These are phyloP conservation scores for Arthrinium phaeospermum DNA, from an alignment of 2,329 filamentous ascomycete genomes.

Conservation along the genomic window DNA sequence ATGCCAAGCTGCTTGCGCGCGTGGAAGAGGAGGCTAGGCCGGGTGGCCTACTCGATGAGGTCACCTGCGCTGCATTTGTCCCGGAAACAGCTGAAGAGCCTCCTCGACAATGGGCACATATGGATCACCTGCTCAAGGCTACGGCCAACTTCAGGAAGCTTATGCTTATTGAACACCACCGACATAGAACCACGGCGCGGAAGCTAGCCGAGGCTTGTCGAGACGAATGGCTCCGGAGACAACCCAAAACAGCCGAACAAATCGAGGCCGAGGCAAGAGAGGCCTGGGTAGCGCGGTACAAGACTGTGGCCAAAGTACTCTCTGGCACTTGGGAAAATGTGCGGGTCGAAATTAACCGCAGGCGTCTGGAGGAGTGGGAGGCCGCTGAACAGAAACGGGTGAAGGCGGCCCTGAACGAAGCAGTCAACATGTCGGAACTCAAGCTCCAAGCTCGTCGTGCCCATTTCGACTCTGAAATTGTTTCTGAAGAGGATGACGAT, in stretches of 20 bases:
- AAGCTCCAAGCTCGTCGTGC: conserved; percentile 68
- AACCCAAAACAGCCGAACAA: conserved; percentile 80
- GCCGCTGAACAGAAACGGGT: conserved; percentile 67
- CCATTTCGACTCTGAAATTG: conserved; percentile 58
- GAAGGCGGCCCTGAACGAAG: conserved; percentile 74
- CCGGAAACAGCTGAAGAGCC: conserved; percentile 77
- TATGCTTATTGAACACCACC: conserved; percentile 77
- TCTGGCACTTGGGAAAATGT: conserved; percentile 70
- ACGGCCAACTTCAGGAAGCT: conserved; percentile 81
- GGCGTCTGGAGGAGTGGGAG: conserved; percentile 66
- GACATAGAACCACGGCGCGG: conserved; percentile 79
- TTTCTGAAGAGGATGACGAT: conserved; percentile 48
- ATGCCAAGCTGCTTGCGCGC: conserved; percentile 71
- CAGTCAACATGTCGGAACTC: conserved; percentile 73
- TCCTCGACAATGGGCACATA: conserved; percentile 80
- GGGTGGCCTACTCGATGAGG: conserved; percentile 75
- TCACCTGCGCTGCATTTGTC: conserved; percentile 73
- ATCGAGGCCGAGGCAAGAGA: conserved; percentile 78
- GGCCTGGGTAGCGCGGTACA: conserved; percentile 71
- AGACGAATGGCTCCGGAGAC: conserved; percentile 75
- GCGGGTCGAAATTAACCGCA: conserved; percentile 63
- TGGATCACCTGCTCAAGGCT: conserved; percentile 83
- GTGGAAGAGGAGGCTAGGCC: conserved; percentile 76
- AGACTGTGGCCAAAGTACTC: conserved; percentile 67
- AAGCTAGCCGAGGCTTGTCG: conserved; percentile 78